Evolutionary conservation across 306 rosid genomes (phyloP).

Genomic region (Clitoria ternatea): DNA sequence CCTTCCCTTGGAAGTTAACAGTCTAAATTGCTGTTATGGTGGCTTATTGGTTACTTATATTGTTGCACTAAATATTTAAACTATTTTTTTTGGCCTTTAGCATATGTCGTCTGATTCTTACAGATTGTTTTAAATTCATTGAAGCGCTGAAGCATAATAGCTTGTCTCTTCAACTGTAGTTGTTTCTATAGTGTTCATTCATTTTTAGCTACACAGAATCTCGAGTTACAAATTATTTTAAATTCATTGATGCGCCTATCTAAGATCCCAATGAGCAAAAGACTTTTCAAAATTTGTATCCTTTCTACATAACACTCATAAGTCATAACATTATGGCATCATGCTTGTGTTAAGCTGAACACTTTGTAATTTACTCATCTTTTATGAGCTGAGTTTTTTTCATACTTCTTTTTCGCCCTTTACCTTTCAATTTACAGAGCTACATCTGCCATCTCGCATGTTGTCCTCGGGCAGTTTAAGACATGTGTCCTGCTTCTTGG

Average conservation of each 20-base stretch:
- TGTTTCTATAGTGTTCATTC: not conserved
- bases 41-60: not conserved
- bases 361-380: not conserved
- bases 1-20: not conserved
- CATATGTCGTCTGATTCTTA: not conserved
- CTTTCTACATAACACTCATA: not conserved
- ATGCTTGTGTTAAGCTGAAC: not conserved
- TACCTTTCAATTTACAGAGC: conserved; percentile 54
- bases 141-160: too few species aligned
- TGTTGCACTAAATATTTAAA: not conserved
- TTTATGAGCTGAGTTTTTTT: not conserved
- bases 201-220: not conserved
- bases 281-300: too few species aligned
- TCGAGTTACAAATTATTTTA: not conserved
- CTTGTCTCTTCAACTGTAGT: not conserved
- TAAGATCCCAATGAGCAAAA: not conserved
- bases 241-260: not conserved
- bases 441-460: conserved; percentile 86
- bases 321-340: not conserved
- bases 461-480: conserved; percentile 95
- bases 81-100: not conserved
- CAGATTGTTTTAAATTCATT: too few species aligned
- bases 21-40: not conserved
- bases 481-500: conserved; percentile 94
- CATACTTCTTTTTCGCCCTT: not conserved